These are phyloP conservation scores for Papiliotrema nemorosa DNA, from an alignment of 1,284 basidiomycete genomes.

Conservation along the genomic window DNA sequence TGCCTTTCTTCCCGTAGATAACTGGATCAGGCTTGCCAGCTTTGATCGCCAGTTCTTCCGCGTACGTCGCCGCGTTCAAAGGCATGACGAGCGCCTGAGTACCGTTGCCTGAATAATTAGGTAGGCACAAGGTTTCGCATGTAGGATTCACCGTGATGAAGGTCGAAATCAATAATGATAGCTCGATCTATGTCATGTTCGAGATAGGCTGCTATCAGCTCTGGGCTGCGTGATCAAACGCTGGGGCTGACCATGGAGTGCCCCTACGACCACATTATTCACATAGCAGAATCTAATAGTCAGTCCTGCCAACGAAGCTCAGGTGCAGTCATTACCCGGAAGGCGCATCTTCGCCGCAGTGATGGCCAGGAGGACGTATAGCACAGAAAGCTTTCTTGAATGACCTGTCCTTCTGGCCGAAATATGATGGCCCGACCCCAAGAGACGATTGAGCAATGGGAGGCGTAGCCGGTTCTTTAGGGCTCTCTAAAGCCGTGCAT, in stretches of 20 bases:
- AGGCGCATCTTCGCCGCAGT: conserved; percentile 81
- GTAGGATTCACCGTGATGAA: conserved; percentile 62
- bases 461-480: conserved; percentile 22
- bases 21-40: conserved; percentile 45
- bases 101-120: conserved; percentile 66
- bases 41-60: conserved; percentile 58
- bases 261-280: conserved; percentile 87
- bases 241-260: conserved; percentile 69
- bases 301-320: background rate
- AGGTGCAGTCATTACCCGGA: conserved; percentile 56
- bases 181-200: conserved; percentile 73
- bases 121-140: background rate
- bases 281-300: conserved; percentile 71
- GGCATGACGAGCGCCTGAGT: conserved; percentile 89
- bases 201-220: conserved; percentile 62
- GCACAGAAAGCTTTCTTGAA: conserved; percentile 68
- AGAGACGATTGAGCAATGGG: background rate
- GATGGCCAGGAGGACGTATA: conserved; percentile 84
- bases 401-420: background rate
- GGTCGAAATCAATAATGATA: conserved; percentile 87
- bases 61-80: conserved; percentile 81
- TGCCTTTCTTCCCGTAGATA: conserved; percentile 44
- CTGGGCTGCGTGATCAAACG: background rate
- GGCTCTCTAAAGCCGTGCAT: conserved; percentile 12
- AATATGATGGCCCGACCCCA: background rate